Evolutionary conservation across 169 alveolate genomes (phyloP), one percentile per base, ranked within the genome.

Genomic region (Plasmodium knowlesi): DNA sequence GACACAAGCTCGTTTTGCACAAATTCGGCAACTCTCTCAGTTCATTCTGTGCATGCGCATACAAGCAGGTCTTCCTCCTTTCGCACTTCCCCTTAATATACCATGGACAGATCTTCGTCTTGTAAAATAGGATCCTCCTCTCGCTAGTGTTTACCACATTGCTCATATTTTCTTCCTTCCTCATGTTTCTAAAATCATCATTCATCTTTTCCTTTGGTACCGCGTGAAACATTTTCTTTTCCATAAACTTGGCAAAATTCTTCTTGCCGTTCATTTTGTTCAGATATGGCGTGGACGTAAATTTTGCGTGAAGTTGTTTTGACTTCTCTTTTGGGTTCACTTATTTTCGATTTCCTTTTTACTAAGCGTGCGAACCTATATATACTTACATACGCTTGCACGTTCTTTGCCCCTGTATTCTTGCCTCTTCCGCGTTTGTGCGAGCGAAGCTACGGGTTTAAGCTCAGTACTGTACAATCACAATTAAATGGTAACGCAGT

Each of bases 51-150:
- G 96, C 86, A 92, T 94, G 96, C 16, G 96, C 96, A 83, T 94
- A 94, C 74, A 92, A 72, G 82, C 96, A 94, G 16, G 86, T 86
- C 50, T 80, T 95, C 32, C 96, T 85, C 82, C 96, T 92, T 46
- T 91, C 93, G 57, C 96, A 94, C 30, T 83, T 78, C 22, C 96
- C 96, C 43, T 94, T 94, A 72, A 85, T 92, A 70, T 92, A 94
- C 96, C 96, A 94, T 61, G 96, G 96, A 28, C 96, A 94, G 71
- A 94, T 83, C 84, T 94, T 94, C 28, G 96, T 94, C 70, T 94
- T 94, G 82, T 94, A 94, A 83, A 94, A 96, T 19, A 86, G 54
- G 25, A 86, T 86, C 30, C 93, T 74, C 30, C 93, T 46, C 32
- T 86, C 93, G 43, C 93, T 86, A 0, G 93, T 86, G 79, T 74